Conservation (phyloP, 371 early-diverging fungal genomes). For the Lichtheimia ramosa region DNA sequence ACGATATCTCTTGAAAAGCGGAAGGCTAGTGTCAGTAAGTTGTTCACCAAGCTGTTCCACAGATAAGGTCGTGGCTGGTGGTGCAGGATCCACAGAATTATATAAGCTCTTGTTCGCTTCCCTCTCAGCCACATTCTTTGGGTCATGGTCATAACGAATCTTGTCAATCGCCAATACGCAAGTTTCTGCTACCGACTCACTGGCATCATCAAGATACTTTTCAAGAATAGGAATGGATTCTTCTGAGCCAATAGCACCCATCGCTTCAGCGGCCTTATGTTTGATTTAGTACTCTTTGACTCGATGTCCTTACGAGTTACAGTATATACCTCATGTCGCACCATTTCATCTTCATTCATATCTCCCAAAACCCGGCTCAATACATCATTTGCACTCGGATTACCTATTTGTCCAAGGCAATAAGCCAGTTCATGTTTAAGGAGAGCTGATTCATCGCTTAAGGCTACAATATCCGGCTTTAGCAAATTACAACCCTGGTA, state of each 20-base stretch:
- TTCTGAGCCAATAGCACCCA: conserved; percentile 89
- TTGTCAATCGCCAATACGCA: conserved; percentile 93
- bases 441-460: conserved; percentile 88
- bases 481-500: too few species aligned
- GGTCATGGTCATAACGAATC: conserved; percentile 73
- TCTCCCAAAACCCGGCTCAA: conserved; percentile 73
- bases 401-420: conserved; percentile 98
- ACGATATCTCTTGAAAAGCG: conserved; percentile 93
- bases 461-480: conserved; percentile 49
- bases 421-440: conserved; percentile 99
- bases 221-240: conserved; percentile 70
- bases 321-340: conserved; percentile 88
- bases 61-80: conserved; percentile 66
- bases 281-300: background rate
- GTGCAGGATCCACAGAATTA: conserved; percentile 93
- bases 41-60: conserved; percentile 66
- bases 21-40: conserved; percentile 69
- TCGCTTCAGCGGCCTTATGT: conserved; percentile 91
- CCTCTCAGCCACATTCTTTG: conserved; percentile 40
- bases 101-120: conserved; percentile 56
- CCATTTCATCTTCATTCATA: conserved; percentile 89
- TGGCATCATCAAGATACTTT: conserved; percentile 67
- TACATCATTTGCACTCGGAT: conserved; percentile 75
- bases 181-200: conserved; percentile 86
- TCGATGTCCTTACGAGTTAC: background rate